Evolutionary conservation across 257 asterid genomes (phyloP), one percentile per base, ranked within the genome.

Genomic region (Parsonsia alboflavescens): DNA sequence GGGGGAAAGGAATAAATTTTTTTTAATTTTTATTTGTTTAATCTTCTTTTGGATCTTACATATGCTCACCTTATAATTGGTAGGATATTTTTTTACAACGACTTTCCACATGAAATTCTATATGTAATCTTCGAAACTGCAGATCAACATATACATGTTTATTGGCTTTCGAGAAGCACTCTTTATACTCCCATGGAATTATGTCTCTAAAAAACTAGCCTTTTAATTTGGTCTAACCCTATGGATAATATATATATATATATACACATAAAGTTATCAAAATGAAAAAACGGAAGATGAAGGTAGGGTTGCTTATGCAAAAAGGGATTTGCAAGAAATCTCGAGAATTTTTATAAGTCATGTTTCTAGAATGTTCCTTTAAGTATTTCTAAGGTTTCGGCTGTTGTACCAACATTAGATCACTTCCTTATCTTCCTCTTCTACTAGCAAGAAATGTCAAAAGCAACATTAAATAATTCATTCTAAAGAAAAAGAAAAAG

Each of bases 311-410:
- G 8, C 19, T 54, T 16, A 71, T 39, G 49, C 22, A 6, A 36
- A 15, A 54, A 54, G 1, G 21, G 15, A 15, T 39, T n/a, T 36
- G 21, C 39, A 64, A 39, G 50, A 64, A 64, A 39, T 7, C 50
- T 64, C 19, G 2, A n/a, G 28, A 36, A 65, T 17, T 64, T n/a
- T 36, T 64, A 64, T 64, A 33, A 7, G 13, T 39, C 19, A 39
- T 17, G 70, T 7, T 39, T 39, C 70, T 39, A 39, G 70, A 65
- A 65, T 39, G 26, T 65, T 65, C 70, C 69, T 64, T n/a, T 17
- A 17, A 65, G 28, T 39, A 65, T 65, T 1, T 65, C 13, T 8
- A 65, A 65, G 16, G 50, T 19, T 39, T 65, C 30, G 30, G 70
- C 30, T 39, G 50, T 39, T 65, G 70, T 19, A 65, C 70, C 50